phyloP scores from a whole-genome alignment of 1,284 basidiomycete genomes.

The Cutaneotrichosporon sp. region DNA sequence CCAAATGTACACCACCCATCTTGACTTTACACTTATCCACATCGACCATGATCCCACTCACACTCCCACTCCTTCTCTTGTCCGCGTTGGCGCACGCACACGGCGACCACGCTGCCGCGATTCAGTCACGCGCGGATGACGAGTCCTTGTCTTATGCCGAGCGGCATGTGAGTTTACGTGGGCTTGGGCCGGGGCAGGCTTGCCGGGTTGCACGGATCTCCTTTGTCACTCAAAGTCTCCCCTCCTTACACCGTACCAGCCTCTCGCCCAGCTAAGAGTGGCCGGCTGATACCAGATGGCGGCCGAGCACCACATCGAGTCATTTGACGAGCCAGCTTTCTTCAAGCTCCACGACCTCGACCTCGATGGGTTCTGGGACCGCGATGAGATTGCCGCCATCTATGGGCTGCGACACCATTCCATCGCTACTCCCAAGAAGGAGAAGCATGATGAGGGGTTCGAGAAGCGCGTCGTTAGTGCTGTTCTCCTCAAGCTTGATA shows the following conservation, averaged over 20 bases:
- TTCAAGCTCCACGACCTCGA: conserved; percentile 81
- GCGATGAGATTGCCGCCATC: conserved; percentile 80
- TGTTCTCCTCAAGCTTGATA: conserved; percentile 74
- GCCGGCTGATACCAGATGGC: conserved; percentile 42
- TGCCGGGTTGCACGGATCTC: too few relatives aligned
- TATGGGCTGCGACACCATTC: conserved; percentile 96
- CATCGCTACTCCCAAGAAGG: conserved; percentile 77
- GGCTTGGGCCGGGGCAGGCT: background rate
- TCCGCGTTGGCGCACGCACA: conserved; percentile 35
- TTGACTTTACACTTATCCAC: background rate
- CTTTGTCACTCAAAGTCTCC: too few relatives aligned
- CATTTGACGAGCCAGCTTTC: conserved; percentile 51
- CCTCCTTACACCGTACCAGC: too few relatives aligned
- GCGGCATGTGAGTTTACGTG: conserved; percentile 57
- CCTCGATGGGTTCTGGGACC: conserved; percentile 70
- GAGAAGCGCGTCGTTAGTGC: conserved; percentile 76
- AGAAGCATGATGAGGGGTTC: conserved; percentile 55
- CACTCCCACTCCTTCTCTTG: conserved; percentile 24
- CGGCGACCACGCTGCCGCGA: conserved; percentile 28
- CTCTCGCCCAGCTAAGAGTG: too few relatives aligned
- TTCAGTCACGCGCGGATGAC: conserved; percentile 26
- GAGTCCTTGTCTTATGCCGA: conserved; percentile 54
- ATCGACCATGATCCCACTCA: conserved; percentile 18
- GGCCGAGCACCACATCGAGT: conserved; percentile 53
- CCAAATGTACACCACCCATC: background rate